Base-by-base conservation (phyloP, 805 yeast genomes). In the Debaryomyces prosopidis region DNA sequence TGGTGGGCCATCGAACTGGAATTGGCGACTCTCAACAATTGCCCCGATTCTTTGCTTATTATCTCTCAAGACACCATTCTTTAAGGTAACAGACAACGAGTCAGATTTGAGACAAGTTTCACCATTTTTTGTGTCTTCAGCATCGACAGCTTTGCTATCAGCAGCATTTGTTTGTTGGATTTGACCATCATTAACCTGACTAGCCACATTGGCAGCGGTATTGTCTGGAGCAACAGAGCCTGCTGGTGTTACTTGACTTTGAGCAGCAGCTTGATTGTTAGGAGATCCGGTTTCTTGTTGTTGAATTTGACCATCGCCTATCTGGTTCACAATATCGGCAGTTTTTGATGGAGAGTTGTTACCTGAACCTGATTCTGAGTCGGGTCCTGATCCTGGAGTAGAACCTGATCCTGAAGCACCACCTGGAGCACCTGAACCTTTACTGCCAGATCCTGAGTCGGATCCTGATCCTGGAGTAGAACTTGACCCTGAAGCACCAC, bases 11-110 rank as follows among this genome's bases (percentile, higher is more conserved):
- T 83, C 87, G 61, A 82, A 82, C 67, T 82, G 87, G 79, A 82
- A 81, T 71, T 85, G 91, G 71, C 85, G 76, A 82, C 85, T 85
- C 43, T 90, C 83, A 56, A 85, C 92, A 68, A 85, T 84, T 41
- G 89, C 79, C 55, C 91, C 91, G 53, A 85, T 68, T 77, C 92
- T 81, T 39, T 86, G 86, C 49, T 70, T 53, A 30, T 76, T 61
- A 59, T 85, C 92, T 10, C 70, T 76, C 58, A 86, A 72, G 40
- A 80, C 58, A 53, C 81, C 67, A 16, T 58, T 70, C 32, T 71
- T 66, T 59, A 86, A 75, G 31, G 75, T 69, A 76, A 85, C 71
- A 36, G 82, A 69, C 58, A 86, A 73, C 36, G 87, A 70, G 52
- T 73, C 67, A 34, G 65, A 64, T 38, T 73, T 64, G 44, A 69